These are phyloP conservation scores for Flaveria ramosissima DNA, from an alignment of 129 eudicot genomes.

Conservation along the genomic window DNA sequence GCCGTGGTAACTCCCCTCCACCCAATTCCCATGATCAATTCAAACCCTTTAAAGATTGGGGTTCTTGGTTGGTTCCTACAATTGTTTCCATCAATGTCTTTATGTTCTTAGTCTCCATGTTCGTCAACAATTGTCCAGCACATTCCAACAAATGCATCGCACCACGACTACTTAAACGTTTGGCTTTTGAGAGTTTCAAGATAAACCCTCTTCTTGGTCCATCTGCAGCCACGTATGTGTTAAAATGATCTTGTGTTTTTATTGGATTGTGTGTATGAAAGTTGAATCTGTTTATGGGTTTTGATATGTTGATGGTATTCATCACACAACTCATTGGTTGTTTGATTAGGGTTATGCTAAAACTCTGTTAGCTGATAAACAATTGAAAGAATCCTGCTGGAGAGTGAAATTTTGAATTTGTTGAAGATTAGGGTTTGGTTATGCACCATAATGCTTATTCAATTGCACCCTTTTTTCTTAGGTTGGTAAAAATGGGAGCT, in stretches of 20 bases:
- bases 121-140: conserved; percentile 63
- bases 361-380: no score
- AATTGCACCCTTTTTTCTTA: conserved; percentile 22
- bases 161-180: conserved; percentile 41
- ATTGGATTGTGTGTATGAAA: not conserved
- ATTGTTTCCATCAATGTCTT: conserved; percentile 44
- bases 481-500: conserved; percentile 66
- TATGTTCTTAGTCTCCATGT: conserved; percentile 52
- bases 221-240: conserved; percentile 57
- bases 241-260: not conserved
- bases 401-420: not conserved
- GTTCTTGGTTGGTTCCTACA: conserved; percentile 66
- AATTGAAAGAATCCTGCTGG: not conserved
- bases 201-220: conserved; percentile 90
- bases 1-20: conserved; percentile 22
- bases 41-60: conserved; percentile 50
- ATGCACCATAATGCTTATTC: not conserved
- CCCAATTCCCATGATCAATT: conserved; percentile 23
- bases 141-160: conserved; percentile 51
- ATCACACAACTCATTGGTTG: not conserved
- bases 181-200: conserved; percentile 53
- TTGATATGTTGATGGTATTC: not conserved
- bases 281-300: not conserved
- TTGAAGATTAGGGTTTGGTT: not conserved
- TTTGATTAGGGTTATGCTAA: not conserved